A percentile compares a stretch with the other conserved stretches of the same genome.
phyloP scores from a whole-genome alignment of 768 basidiomycete genomes.

The Xanthoconium stramineum region DNA sequence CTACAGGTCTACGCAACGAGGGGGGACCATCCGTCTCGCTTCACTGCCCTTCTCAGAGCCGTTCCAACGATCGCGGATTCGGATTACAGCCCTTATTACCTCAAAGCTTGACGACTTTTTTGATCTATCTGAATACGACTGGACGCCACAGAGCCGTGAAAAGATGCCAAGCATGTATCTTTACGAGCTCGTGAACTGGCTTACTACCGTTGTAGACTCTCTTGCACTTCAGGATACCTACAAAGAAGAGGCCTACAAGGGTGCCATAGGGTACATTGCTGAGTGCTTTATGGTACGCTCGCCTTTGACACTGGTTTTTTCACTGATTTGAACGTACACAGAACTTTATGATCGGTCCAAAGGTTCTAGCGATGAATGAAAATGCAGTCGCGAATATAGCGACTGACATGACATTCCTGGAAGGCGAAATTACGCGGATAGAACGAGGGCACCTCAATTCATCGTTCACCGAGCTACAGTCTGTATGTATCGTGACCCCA shows the following conservation, averaged over 20 bases:
- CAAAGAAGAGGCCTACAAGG: constrained; percentile 87
- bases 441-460: constrained; percentile 66
- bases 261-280: constrained; percentile 85
- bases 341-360: constrained; percentile 77
- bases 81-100: constrained; percentile 79
- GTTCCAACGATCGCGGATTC: constrained; percentile 62
- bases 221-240: constrained; percentile 77
- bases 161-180: constrained; percentile 89
- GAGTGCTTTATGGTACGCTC: constrained; percentile 79
- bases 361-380: constrained; percentile 80
- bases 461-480: constrained; percentile 76
- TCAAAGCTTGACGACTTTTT: constrained; percentile 96
- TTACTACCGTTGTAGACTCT: constrained; percentile 93
- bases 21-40: constrained; percentile 74
- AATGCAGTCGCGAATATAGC: constrained; percentile 83
- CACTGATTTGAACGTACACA: constrained; percentile 29
- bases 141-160: constrained; percentile 73
- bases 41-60: constrained; percentile 65
- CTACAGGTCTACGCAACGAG: constrained; percentile 76
- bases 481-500: constrained; percentile 44
- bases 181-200: constrained; percentile 93
- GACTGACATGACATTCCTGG: constrained; percentile 84
- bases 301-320: background rate
- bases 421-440: constrained; percentile 77
- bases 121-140: constrained; percentile 92